phyloP scores from a whole-genome alignment of 192 early-diverging fungal species.

The Rhizophagus clarus region DNA sequence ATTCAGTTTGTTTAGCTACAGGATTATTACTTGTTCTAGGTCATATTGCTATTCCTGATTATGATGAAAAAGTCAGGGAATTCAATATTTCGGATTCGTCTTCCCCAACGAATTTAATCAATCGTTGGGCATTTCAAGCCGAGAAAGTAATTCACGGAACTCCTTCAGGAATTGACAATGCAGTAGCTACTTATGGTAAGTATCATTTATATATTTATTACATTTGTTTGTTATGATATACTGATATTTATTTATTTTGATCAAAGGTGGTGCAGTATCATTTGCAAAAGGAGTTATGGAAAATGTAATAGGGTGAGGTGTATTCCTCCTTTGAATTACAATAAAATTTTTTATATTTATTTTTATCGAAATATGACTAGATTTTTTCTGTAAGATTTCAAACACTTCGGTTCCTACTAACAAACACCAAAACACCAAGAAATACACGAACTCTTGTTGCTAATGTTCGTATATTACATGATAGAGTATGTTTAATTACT shows the following conservation, averaged over 20 bases:
- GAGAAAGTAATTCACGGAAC: conserved; percentile 96
- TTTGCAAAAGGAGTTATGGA: conserved; percentile 61
- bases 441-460: conserved; percentile 87
- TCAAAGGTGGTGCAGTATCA: conserved; percentile 68
- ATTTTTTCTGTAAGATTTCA: conserved; percentile 47
- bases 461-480: conserved; percentile 63
- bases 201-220: not conserved
- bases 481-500: conserved; percentile 41
- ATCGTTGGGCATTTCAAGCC: conserved; percentile 88
- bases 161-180: conserved; percentile 95
- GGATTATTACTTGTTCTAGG: conserved; percentile 68
- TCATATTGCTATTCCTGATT: conserved; percentile 30
- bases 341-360: not conserved
- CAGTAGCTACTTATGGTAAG: conserved; percentile 82
- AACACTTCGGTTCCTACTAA: conserved; percentile 79
- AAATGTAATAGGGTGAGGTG: conserved; percentile 6
- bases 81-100: conserved; percentile 33
- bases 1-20: conserved; percentile 76
- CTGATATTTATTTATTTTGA: not conserved
- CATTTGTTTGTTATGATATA: not conserved
- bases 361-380: not conserved
- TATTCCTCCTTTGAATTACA: not conserved
- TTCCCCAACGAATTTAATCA: conserved; percentile 59
- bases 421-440: conserved; percentile 87
- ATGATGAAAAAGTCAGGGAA: conserved; percentile 22